Evolutionary conservation across 768 basidiomycete species (phyloP), one percentile per base, ranked within the genome.

Genomic region (Pulveroboletus sp.): DNA sequence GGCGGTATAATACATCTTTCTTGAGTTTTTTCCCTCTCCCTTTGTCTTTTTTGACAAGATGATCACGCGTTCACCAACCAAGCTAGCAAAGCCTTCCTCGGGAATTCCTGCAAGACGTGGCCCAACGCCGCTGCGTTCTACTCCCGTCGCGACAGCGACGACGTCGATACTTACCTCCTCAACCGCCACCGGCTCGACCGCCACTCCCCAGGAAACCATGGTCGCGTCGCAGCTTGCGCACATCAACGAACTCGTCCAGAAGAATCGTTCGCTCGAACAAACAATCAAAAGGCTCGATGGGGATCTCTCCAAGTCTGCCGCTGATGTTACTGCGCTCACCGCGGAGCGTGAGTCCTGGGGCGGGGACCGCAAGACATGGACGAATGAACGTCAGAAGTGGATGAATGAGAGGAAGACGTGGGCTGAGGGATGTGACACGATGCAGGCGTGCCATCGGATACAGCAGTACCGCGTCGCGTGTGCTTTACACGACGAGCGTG

Each of bases 221-320:
- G 79, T 80, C 54, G 73, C 80, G 24, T 76, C 82, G 5, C 79
- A 84, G 62, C 81, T 81, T 51, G 67, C 74, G 3, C 86, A 89
- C 62, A 86, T 90, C 43, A 77, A 83, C 43, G 84, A 89, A 38
- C 78, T 90, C 46, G 83, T 87, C 3, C 78, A 84, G 55, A 75
- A 81, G 54, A 84, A 79, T 59, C 80, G 80, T 24, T 78, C 77
- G 0, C 75, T 86, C 46, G 84, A 86, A 49, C 77, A 82, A 52
- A 76, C 76, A 5, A 75, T 76, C 65, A 77, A 77, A 57, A 79
- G 76, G 39, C 75, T 87, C 32, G 61, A 68, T 14, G 76, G 77
- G 21, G 77, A 81, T 37, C 57, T 82, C 28, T 65, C 70, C 41
- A 75, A 73, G 40, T 60, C 56, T 17, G 35, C 46, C 8, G 37